These are phyloP conservation scores for Suillus americanus DNA, from an alignment of 768 basidiomycete species.

Conservation along the genomic window DNA sequence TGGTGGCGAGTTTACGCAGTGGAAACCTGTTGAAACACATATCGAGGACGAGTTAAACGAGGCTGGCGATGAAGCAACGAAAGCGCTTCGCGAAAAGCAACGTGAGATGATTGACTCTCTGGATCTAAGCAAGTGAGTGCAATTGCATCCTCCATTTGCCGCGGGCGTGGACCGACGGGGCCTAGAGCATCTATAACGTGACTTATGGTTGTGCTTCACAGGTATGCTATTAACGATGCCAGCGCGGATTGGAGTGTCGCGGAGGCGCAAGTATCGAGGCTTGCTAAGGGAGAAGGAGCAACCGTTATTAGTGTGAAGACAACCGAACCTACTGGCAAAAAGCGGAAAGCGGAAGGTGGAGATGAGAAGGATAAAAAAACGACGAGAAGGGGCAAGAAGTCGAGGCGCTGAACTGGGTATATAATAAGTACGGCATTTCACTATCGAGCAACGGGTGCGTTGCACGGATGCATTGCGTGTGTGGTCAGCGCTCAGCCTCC, in stretches of 20 bases:
- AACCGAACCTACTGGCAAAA: slow-evolving; percentile 39
- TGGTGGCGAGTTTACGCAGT: slow-evolving; percentile 19
- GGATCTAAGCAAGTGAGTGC: slow-evolving; percentile 81
- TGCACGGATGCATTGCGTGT: not conserved
- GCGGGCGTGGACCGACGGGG: slow-evolving; percentile 10
- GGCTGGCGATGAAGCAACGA: slow-evolving; percentile 69
- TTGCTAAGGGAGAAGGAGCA: slow-evolving; percentile 49
- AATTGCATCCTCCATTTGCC: not conserved
- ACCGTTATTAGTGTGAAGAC: slow-evolving; percentile 79
- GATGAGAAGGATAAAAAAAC: slow-evolving; percentile 47
- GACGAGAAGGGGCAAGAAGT: slow-evolving; percentile 46
- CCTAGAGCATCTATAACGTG: slow-evolving; percentile 15
- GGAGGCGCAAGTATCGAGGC: slow-evolving; percentile 65
- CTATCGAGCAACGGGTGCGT: not conserved
- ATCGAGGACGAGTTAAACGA: slow-evolving; percentile 73
- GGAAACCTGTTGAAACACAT: slow-evolving; percentile 45
- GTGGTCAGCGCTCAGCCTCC: not conserved
- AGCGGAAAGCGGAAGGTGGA: slow-evolving; percentile 55
- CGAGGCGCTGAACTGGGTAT: slow-evolving; percentile 27
- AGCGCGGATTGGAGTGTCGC: slow-evolving; percentile 74
- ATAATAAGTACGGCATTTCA: not conserved
- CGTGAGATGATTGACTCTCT: slow-evolving; percentile 85
- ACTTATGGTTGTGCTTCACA: slow-evolving; percentile 27
- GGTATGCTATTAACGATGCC: slow-evolving; percentile 73
- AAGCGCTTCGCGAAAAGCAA: slow-evolving; percentile 63